Evolutionary conservation across 176 grass and related monocot species (phyloP), one percentile per base, ranked within the genome.

Genomic region (Ananas comosus): DNA sequence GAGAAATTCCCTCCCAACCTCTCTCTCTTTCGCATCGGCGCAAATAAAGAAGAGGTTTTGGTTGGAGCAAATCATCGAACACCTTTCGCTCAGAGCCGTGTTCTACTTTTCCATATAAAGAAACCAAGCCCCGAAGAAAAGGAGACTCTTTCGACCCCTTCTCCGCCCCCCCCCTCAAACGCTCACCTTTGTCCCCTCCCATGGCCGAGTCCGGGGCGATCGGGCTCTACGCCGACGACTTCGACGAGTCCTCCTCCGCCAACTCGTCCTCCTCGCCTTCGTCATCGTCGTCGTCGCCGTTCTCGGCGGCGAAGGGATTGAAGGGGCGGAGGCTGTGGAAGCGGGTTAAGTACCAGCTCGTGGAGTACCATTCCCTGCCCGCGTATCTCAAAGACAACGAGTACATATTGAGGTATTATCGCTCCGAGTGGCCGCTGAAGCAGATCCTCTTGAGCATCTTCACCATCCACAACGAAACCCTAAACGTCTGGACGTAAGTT

Each of bases 391-490:
- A 86, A 16, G 91, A 96, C 85, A 96, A 96, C 82, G 91, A 96
- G 79, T 96, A 85, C 82, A 91, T 96, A 63, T 83, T 81, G 57
- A 80, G 87, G 12, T 51, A 96, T 69, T 96, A 96, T 80, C 83
- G 91, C 56, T 76, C 81, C 72, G 91, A 96, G 68, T 96, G 91
- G 91, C 91, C 91, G 73, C 71, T 96, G 65, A 86, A 74, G 72
- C 84, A 96, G 87, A 88, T 85, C 24, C 80, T 96, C 54, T 81
- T 96, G 56, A 91, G 87, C 80, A 78, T 74, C 52, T 96, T 96
- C 85, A 75, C 91, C 70, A 87, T 96, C 85, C 91, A 96, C 84
- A 96, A 96, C 79, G 91, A 96, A 82, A 96, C 91, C 63, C 81
- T 91, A 79, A 96, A 91, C 75, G 87, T 91, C 51, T 96, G 91